Conservation (phyloP, 1,284 basidiomycete species). For the Xerocomus nothofagi region DNA sequence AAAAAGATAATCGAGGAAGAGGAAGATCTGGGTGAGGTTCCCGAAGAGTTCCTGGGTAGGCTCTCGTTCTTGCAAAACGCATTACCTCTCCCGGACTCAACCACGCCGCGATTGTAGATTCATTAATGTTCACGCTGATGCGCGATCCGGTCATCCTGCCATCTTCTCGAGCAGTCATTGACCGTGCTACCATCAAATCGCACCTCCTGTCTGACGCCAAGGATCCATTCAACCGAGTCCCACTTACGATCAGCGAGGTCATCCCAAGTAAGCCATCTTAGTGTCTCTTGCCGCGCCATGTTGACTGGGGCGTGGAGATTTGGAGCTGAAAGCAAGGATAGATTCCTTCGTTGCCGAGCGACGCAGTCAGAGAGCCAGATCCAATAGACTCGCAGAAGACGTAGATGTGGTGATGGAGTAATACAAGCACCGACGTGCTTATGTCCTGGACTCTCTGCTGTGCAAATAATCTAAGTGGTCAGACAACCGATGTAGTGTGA, state of each 20-base stretch:
- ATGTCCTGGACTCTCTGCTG: not conserved
- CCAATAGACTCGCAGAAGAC: conserved; percentile 26
- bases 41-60: conserved; percentile 92
- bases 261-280: conserved; percentile 54
- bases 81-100: not conserved
- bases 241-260: conserved; percentile 79
- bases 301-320: conserved; percentile 40
- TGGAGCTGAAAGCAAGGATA: conserved; percentile 62
- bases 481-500: not conserved
- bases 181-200: conserved; percentile 93
- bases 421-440: conserved; percentile 9
- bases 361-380: conserved; percentile 36
- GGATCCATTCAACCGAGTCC: conserved; percentile 88
- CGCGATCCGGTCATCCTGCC: conserved; percentile 93
- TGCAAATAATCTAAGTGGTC: conserved; percentile 9
- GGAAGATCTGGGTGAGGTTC: conserved; percentile 91
- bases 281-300: not conserved
- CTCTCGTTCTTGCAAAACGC: conserved; percentile 4
- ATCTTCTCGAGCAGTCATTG: conserved; percentile 78
- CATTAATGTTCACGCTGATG: conserved; percentile 94
- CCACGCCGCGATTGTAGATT: conserved; percentile 53
- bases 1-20: conserved; percentile 81
- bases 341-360: conserved; percentile 59
- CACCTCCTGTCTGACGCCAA: conserved; percentile 89
- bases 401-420: conserved; percentile 37